These are phyloP conservation scores for Leucocoprinus birnbaumii DNA, from an alignment of 768 basidiomycete genomes.

Conservation along the genomic window DNA sequence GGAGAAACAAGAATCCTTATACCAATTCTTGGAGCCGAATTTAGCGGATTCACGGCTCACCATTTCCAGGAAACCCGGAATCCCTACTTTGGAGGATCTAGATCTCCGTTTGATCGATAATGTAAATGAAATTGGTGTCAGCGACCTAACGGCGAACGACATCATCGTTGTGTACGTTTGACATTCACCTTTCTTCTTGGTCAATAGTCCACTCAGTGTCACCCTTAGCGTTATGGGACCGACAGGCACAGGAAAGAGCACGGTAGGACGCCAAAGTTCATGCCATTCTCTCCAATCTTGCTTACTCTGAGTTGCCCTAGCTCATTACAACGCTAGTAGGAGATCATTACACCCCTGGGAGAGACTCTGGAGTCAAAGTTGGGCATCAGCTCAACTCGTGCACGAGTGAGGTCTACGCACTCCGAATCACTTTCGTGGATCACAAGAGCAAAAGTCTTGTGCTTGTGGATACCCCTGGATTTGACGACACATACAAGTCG, in stretches of 20 bases:
- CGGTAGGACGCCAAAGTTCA: neutral
- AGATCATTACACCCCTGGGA: no score
- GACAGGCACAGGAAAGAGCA: slow-evolving; percentile 5
- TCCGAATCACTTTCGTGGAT: neutral
- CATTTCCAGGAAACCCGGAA: no score
- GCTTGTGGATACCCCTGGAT: slow-evolving; percentile 16
- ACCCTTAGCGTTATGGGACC: slow-evolving; percentile 5
- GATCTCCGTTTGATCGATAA: no score
- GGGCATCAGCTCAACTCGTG: neutral
- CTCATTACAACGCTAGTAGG: neutral
- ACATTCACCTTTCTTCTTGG: no score
- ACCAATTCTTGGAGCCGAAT: no score
- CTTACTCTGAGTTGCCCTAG: neutral
- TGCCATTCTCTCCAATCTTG: neutral
- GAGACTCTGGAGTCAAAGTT: neutral
- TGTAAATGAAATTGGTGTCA: no score
- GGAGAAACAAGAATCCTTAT: no score
- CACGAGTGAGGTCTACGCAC: neutral
- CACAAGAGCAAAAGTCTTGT: neutral
- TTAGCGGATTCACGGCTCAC: no score
- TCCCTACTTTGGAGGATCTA: no score
- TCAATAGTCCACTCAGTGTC: no score
- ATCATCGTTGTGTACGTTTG: no score
- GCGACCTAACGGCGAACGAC: no score
- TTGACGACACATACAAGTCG: slow-evolving; percentile 10